Evolutionary conservation across 441 rosid genomes (phyloP).

Genomic region (Pelargonium citronellum): DNA sequence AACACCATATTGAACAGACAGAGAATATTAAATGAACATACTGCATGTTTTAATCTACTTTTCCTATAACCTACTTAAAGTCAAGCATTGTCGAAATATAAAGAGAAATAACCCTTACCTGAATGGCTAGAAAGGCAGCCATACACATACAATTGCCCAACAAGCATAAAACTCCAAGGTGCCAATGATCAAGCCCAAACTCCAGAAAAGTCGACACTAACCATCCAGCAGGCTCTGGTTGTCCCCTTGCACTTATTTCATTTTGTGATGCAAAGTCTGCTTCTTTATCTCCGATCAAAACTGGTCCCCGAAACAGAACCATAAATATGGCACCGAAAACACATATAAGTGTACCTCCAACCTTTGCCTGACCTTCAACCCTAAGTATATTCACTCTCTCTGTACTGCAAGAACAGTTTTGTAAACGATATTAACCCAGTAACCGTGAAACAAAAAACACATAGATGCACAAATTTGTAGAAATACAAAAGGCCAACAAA

Average conservation of each 20-base stretch:
- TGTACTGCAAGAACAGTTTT: slow-evolving; percentile 64
- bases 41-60: no score
- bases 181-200: slow-evolving; percentile 65
- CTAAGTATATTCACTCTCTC: slow-evolving; percentile 71
- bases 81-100: not conserved
- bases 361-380: slow-evolving; percentile 87
- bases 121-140: slow-evolving; percentile 88
- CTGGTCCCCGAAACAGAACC: slow-evolving; percentile 87
- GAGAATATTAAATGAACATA: no score
- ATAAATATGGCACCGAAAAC: slow-evolving; percentile 82
- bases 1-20: no score
- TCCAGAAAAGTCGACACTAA: slow-evolving; percentile 49
- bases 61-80: not conserved
- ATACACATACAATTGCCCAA: slow-evolving; percentile 94
- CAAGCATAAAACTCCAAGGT: slow-evolving; percentile 87
- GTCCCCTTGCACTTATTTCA: slow-evolving; percentile 73
- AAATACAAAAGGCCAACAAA: not conserved
- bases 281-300: slow-evolving; percentile 54
- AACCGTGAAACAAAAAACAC: slow-evolving; percentile 13
- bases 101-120: slow-evolving; percentile 41
- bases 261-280: slow-evolving; percentile 40
- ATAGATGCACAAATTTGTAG: slow-evolving; percentile 7
- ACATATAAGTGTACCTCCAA: slow-evolving; percentile 72
- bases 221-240: slow-evolving; percentile 90
- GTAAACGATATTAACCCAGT: slow-evolving; percentile 23